A percentile compares a stretch with the other conserved stretches of the same genome.
These are phyloP conservation scores for Candida patagonica DNA, from an alignment of 805 yeast species.

Conservation along the genomic window DNA sequence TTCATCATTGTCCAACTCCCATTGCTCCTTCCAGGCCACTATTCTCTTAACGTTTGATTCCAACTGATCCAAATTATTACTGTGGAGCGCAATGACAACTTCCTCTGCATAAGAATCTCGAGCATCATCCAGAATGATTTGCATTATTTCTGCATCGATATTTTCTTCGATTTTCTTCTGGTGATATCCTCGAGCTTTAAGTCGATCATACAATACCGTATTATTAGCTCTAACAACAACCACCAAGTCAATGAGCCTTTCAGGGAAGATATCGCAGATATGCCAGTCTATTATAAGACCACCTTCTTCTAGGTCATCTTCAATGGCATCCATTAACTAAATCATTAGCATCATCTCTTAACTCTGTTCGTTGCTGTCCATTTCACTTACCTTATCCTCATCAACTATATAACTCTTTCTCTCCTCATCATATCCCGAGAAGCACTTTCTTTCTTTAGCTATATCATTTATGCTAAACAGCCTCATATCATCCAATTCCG, in stretches of 20 bases:
- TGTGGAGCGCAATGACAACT: constrained; percentile 69
- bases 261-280: constrained; percentile 92
- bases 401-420: constrained; percentile 85
- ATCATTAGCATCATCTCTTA: neutral
- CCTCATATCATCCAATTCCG: constrained; percentile 40
- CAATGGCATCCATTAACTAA: constrained; percentile 62
- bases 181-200: constrained; percentile 66
- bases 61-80: constrained; percentile 66
- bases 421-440: constrained; percentile 77
- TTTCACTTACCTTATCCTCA: constrained; percentile 52
- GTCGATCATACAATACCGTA: constrained; percentile 60
- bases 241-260: constrained; percentile 82
- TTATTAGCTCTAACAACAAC: constrained; percentile 80
- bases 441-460: constrained; percentile 68
- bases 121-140: constrained; percentile 80
- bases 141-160: constrained; percentile 95
- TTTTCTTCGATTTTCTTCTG: constrained; percentile 82
- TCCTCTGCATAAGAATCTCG: constrained; percentile 69
- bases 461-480: constrained; percentile 67
- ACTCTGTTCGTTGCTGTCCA: neutral
- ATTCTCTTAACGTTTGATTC: constrained; percentile 77
- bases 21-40: constrained; percentile 60
- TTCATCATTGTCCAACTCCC: constrained; percentile 51
- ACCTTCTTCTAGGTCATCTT: constrained; percentile 72
- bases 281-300: constrained; percentile 95